A percentile compares a stretch with the other conserved stretches of the same genome.
Evolutionary conservation across 371 early-diverging fungal species (phyloP).

Genomic region (Blakeslea trispora): DNA sequence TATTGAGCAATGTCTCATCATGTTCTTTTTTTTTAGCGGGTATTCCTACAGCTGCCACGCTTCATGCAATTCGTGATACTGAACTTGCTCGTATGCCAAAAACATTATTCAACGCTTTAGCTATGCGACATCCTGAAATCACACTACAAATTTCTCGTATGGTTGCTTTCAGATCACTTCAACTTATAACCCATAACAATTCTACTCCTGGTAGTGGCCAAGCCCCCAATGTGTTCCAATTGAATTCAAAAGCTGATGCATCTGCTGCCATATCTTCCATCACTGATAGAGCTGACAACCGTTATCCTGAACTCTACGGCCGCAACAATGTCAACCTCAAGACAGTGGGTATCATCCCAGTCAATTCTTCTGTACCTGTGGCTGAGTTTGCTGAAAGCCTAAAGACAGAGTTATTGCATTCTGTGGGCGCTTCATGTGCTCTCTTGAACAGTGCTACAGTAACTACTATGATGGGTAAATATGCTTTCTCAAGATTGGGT

Average conservation of each 20-base stretch:
- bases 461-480: slow-evolving; percentile 82
- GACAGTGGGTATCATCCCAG: slow-evolving; percentile 93
- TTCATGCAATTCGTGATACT: slow-evolving; percentile 96
- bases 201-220: slow-evolving; percentile 6
- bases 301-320: slow-evolving; percentile 54
- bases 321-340: slow-evolving; percentile 88
- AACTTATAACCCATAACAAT: slow-evolving; percentile 42
- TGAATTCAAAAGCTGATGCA: slow-evolving; percentile 11
- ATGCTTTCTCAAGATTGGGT: slow-evolving; percentile 90
- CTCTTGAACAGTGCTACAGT: slow-evolving; percentile 82
- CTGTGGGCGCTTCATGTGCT: slow-evolving; percentile 73
- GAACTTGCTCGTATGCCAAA: slow-evolving; percentile 96
- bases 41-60: slow-evolving; percentile 74
- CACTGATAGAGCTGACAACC: slow-evolving; percentile 8
- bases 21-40: neutral
- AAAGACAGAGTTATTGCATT: slow-evolving; percentile 68
- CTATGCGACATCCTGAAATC: slow-evolving; percentile 86
- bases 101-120: slow-evolving; percentile 89
- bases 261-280: slow-evolving; percentile 13
- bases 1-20: neutral
- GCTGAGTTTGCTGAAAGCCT: slow-evolving; percentile 86
- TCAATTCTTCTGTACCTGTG: slow-evolving; percentile 80
- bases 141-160: slow-evolving; percentile 90
- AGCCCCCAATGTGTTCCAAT: slow-evolving; percentile 8
- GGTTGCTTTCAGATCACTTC: slow-evolving; percentile 79